Evolutionary conservation across 176 grass and related monocot genomes (phyloP).

Genomic region (Microstegium vimineum): DNA sequence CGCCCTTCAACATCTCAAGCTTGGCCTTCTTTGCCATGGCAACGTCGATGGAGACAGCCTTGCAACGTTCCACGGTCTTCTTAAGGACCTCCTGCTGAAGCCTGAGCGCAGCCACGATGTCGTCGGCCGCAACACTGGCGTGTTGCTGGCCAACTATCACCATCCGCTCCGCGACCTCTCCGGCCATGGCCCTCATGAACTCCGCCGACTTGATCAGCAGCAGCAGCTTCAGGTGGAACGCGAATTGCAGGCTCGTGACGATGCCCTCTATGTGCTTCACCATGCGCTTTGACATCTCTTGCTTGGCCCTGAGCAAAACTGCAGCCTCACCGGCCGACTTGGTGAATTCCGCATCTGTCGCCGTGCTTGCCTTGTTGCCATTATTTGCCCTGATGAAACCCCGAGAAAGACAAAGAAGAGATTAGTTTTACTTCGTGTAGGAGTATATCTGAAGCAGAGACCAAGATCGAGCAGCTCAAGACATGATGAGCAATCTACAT

Average conservation of each 20-base stretch:
- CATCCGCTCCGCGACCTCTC: slow-evolving; percentile 17
- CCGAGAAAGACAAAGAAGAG: background rate
- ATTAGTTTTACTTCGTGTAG: background rate
- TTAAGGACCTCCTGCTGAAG: slow-evolving; percentile 8
- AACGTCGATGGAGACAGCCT: background rate
- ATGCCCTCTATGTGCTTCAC: background rate
- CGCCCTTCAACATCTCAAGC: background rate
- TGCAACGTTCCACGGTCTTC: background rate
- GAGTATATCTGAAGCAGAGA: background rate
- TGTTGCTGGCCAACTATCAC: background rate
- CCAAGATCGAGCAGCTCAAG: background rate
- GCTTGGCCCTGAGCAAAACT: background rate
- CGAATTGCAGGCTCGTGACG: background rate
- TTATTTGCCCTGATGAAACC: background rate
- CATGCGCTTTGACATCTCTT: slow-evolving; percentile 28
- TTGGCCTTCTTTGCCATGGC: background rate
- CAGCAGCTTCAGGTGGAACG: background rate
- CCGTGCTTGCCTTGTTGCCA: background rate
- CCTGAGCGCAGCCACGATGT: background rate
- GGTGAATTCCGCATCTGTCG: background rate
- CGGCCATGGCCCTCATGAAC: slow-evolving; percentile 18
- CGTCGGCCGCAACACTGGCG: background rate
- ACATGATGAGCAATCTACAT: background rate
- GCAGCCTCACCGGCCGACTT: slow-evolving; percentile 16
- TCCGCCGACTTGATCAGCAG: slow-evolving; percentile 20